phyloP scores from a whole-genome alignment of 1,139 yeast species.

The Geotrichum siamense region DNA sequence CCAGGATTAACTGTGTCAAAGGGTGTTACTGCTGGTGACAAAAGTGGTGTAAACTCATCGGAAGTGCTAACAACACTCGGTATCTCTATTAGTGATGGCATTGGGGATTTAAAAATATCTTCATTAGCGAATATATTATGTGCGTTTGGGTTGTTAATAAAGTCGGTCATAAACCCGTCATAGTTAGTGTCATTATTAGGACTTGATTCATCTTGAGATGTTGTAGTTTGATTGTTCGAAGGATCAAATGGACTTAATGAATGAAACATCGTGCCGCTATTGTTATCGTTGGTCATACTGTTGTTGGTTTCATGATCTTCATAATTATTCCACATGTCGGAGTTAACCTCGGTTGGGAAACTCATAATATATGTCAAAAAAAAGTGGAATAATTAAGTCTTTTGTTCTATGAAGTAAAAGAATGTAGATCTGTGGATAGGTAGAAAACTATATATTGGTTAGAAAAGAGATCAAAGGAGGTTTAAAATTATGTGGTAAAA shows the following conservation, averaged over 20 bases:
- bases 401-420: no score
- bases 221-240: neutral
- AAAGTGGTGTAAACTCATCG: slow-evolving; percentile 55
- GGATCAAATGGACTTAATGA: slow-evolving; percentile 7
- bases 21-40: slow-evolving; percentile 70
- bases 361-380: neutral
- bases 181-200: slow-evolving; percentile 11
- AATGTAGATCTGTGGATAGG: no score
- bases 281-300: neutral
- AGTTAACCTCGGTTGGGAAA: neutral
- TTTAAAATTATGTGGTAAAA: no score
- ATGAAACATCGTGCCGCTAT: slow-evolving; percentile 1
- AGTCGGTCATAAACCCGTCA: slow-evolving; percentile 8
- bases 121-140: slow-evolving; percentile 14
- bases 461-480: no score
- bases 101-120: slow-evolving; percentile 26
- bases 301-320: slow-evolving; percentile 4
- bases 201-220: slow-evolving; percentile 3
- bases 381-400: no score
- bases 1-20: slow-evolving; percentile 37
- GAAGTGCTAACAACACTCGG: slow-evolving; percentile 15
- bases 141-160: slow-evolving; percentile 6
- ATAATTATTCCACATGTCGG: slow-evolving; percentile 9
- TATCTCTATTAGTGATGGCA: slow-evolving; percentile 14
- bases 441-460: no score